phyloP scores from a whole-genome alignment of 352 stramenopile species.

The Elongisporangium anandrum region DNA sequence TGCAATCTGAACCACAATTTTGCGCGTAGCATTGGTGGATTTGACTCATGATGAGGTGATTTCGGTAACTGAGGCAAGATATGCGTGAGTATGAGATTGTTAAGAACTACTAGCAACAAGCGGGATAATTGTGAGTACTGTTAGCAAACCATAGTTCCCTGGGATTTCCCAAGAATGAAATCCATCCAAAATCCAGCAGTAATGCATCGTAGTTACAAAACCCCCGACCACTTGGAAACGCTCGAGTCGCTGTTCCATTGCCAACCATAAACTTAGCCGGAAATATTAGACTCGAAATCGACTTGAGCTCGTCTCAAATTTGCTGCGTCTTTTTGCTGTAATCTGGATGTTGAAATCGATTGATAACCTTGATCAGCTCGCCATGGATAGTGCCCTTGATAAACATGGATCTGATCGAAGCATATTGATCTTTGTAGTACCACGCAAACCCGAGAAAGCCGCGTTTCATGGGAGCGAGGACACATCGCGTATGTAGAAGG shows the following conservation, averaged over 20 bases:
- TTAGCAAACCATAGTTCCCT: no score
- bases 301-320: background rate
- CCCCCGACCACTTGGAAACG: background rate
- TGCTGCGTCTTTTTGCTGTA: conserved; percentile 20
- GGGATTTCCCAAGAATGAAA: no score
- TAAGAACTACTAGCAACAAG: no score
- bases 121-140: no score
- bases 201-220: background rate
- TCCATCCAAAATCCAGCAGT: no score
- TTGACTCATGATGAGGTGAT: no score
- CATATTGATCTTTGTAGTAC: conserved; percentile 4
- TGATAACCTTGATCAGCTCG: conserved; percentile 18
- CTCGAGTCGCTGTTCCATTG: background rate
- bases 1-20: no score
- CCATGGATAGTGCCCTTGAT: conserved; percentile 1
- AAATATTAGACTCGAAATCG: background rate
- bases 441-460: no score
- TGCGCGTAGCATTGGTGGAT: no score
- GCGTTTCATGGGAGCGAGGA: background rate
- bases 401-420: conserved; percentile 16
- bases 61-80: no score
- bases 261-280: background rate
- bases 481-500: background rate
- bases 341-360: conserved; percentile 17
- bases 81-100: no score